Evolutionary conservation across 2,329 filamentous ascomycete species (phyloP).

Genomic region (Cephalotrichum gorgonifer): DNA sequence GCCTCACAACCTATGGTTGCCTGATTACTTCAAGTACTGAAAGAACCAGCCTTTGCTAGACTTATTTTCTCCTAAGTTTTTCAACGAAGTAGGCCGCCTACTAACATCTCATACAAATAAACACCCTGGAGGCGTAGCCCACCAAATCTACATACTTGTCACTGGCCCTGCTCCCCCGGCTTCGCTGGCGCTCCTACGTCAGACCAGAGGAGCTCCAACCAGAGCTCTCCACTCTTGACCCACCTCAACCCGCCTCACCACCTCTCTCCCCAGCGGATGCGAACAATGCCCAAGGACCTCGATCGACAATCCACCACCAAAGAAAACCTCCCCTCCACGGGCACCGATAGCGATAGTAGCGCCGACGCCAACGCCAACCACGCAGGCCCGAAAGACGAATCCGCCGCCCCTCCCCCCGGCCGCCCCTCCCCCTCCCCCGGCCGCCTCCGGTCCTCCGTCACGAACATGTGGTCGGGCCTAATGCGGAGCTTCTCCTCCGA

Average conservation of each 20-base stretch:
- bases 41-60: no score
- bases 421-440: neutral
- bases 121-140: no score
- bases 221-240: neutral
- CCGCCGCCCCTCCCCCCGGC: neutral
- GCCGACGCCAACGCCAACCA: neutral
- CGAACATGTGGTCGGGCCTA: constrained; percentile 47
- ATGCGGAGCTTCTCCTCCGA: constrained; percentile 56
- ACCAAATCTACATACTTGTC: no score
- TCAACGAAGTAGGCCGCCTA: no score
- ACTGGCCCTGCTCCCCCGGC: no score
- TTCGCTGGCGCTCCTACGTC: neutral
- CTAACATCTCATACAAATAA: no score
- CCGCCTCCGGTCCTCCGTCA: constrained; percentile 10
- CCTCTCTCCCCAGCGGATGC: neutral
- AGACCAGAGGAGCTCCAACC: neutral
- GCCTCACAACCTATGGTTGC: no score
- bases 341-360: no score
- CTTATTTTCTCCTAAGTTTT: no score
- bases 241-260: neutral
- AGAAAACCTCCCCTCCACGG: neutral
- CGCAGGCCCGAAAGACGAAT: neutral
- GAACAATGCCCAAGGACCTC: neutral
- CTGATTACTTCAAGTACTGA: no score
- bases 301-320: neutral